These are phyloP conservation scores for Trametes versicolor DNA, from an alignment of 1,284 basidiomycete species.

Conservation along the genomic window DNA sequence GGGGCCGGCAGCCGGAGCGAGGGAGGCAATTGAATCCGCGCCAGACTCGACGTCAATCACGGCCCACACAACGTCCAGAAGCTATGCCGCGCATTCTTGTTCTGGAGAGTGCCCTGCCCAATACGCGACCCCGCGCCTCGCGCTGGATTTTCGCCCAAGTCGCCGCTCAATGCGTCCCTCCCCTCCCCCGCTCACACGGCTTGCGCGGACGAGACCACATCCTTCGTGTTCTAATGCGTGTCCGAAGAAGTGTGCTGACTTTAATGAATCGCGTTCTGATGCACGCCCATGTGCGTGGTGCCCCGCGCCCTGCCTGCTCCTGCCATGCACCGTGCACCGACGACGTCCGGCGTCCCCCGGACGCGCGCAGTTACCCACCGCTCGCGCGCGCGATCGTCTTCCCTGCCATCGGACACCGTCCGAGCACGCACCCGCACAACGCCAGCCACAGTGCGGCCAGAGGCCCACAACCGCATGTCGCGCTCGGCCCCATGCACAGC, in stretches of 20 bases:
- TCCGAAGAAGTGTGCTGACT: slow-evolving; percentile 16
- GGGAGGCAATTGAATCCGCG: slow-evolving; percentile 24
- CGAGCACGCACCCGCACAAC: slow-evolving; percentile 18
- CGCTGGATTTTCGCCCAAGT: slow-evolving; percentile 22
- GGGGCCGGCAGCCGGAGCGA: slow-evolving; percentile 11
- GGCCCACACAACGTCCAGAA: slow-evolving; percentile 26
- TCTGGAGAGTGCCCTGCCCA: slow-evolving; percentile 14
- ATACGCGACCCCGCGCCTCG: slow-evolving; percentile 25
- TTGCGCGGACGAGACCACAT: neutral
- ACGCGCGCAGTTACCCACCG: slow-evolving; percentile 6
- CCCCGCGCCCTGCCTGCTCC: neutral
- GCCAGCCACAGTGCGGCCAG: slow-evolving; percentile 18
- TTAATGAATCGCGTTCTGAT: slow-evolving; percentile 28
- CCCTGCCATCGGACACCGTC: slow-evolving; percentile 9
- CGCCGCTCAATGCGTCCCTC: slow-evolving; percentile 24
- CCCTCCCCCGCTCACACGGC: slow-evolving; percentile 19
- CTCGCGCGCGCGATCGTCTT: slow-evolving; percentile 3
- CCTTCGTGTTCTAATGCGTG: slow-evolving; percentile 11
- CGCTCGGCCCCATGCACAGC: slow-evolving; percentile 21
- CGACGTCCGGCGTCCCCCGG: neutral
- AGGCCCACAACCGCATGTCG: slow-evolving; percentile 21
- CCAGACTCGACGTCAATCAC: slow-evolving; percentile 35
- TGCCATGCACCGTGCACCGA: no score
- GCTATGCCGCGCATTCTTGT: slow-evolving; percentile 23
- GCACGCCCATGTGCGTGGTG: slow-evolving; percentile 6